Evolutionary conservation across 2,329 filamentous ascomycete species (phyloP), one percentile per base, ranked within the genome.

Genomic region (Sporothrix schenckii): DNA sequence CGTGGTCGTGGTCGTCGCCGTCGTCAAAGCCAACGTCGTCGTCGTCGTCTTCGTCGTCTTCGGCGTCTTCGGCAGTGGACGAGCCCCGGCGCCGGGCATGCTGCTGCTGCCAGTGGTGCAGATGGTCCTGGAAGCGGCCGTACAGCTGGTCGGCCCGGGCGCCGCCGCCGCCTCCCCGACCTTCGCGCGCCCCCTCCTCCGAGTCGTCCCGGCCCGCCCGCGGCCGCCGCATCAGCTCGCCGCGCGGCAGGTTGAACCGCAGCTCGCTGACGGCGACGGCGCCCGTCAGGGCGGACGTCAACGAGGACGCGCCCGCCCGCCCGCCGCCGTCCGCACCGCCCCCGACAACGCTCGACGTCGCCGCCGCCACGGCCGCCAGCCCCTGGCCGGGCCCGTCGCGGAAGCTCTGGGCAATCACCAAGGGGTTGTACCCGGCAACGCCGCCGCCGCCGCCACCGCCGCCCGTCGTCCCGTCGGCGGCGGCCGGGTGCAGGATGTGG

Each of bases 231-330:
- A 87, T 82, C 2, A 86, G 70, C 44, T 87, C 83, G 19, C 81
- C 78, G 65, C 85, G 87, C 0, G 93, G 93, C 0, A 97, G 86
- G 77, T 97, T 97, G 83, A 97, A 97, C 21, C 94, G 89, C 71
- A 98, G 83, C 79, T 97, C 94, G 78, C 92, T 96, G 34, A 97
- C 87, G 0, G 82, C 72, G 21, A 85, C 82, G 6, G 77, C 75
- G 14, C 75, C 83, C 76, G 72, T 83, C 69, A 76, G 75, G 60
- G 74, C 76, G 4, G 76, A 72, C 24, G 75, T 73, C 39, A 77
- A 70, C 24, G 76, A 74, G 1, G 75, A 74, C 3, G 74, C 72
- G 1, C 77, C 74, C 2, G 74, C 72, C 0, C 70, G n/a, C 4
- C 58, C 58, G 0, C 52, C 14, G 13, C 52, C 52, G 14, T 4